These are phyloP conservation scores for Aureobasidium uvarum DNA, from an alignment of 2,329 filamentous ascomycete species.

Conservation along the genomic window DNA sequence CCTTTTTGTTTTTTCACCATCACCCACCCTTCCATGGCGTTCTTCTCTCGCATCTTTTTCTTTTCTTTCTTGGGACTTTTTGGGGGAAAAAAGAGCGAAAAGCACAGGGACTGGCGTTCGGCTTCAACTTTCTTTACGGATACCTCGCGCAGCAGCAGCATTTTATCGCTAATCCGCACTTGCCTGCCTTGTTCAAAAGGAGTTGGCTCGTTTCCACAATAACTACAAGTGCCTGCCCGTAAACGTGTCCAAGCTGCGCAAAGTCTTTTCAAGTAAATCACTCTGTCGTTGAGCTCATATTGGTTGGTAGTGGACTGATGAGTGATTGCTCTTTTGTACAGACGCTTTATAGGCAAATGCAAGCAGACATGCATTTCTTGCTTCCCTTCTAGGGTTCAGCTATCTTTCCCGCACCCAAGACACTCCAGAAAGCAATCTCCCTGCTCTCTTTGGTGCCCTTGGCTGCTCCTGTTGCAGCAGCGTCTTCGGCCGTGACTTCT, in stretches of 20 bases:
- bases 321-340: background rate
- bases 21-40: constrained; percentile 5
- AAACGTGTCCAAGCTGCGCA: background rate
- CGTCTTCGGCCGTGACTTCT: constrained; percentile 60
- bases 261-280: background rate
- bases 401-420: constrained; percentile 83
- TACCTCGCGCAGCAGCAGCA: constrained; percentile 21
- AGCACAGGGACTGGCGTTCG: constrained; percentile 21
- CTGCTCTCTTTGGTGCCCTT: constrained; percentile 70
- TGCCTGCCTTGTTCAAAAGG: constrained; percentile 19
- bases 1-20: constrained; percentile 9
- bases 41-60: background rate
- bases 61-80: constrained; percentile 1
- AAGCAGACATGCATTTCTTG: background rate
- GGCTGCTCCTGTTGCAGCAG: constrained; percentile 39
- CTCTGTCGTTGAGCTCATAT: background rate
- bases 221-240: background rate
- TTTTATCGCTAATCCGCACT: constrained; percentile 17
- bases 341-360: background rate
- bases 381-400: constrained; percentile 32
- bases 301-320: background rate
- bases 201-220: constrained; percentile 3
- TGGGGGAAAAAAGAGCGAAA: constrained; percentile 19
- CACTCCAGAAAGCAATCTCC: constrained; percentile 94
- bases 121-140: constrained; percentile 18